Base-by-base conservation (phyloP, 768 basidiomycete species). In the Boletus sp. region DNA sequence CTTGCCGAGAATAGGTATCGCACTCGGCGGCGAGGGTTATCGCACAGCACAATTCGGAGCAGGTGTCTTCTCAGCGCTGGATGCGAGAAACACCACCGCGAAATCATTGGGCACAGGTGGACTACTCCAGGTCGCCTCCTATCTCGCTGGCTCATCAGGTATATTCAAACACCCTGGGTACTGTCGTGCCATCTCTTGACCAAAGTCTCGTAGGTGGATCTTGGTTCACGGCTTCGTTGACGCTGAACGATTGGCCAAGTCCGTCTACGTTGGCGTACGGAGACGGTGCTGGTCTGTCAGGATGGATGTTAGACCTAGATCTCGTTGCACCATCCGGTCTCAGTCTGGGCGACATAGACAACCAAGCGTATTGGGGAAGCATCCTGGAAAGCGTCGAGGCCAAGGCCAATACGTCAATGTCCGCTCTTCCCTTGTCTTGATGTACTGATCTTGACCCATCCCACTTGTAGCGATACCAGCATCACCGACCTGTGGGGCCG, bases 1-100 rank as follows among this genome's bases (percentile, higher is more conserved):
- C 25, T 75, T 79, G 51, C 81, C 84, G 9, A 77, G 73, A 49
- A 70, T 88, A 25, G 87, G 80, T 2, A 73, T 88, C 47, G 87
- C 87, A 1, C 71, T 88, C 10, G 83, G 84, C 23, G 90, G 90
- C 3, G 85, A 85, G 14, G 88, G 88, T 0, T 78, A 84, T 38
- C 76, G 90, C 37, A 80, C 87, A 0, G 85, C 86, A 1, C 79
- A 82, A 55, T 87, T 78, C 53, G 85, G 81, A 21, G 88, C 84
- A 1, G 85, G 77, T 9, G 77, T 80, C 48, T 61, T 86, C 19
- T 76, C 72, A 14, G 84, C 75, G 1, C 67, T 88, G 43, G 87
- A 90, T 70, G 79, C 79, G 25, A 73, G 85, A 37, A 88, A 88
- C 53, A 66, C 68, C 2, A 77, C 83, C 15, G 75, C 84, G 27